Evolutionary conservation across 1,284 basidiomycete species (phyloP).

Genomic region (Laetiporus sulphureus): DNA sequence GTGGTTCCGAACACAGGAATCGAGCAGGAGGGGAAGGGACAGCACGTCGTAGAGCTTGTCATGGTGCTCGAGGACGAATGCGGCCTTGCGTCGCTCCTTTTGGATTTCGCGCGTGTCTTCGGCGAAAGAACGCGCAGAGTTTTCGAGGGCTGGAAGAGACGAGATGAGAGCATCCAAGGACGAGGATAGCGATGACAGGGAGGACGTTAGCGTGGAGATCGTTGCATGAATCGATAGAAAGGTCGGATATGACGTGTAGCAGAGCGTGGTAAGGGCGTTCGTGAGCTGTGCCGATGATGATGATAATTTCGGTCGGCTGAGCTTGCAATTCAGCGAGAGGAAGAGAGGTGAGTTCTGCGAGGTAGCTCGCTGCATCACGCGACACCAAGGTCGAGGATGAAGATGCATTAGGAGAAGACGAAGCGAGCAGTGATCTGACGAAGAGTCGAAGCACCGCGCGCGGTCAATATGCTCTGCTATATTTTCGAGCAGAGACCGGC

Average conservation of each 20-base stretch:
- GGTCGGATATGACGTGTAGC: conserved; percentile 82
- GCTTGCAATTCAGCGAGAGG: conserved; percentile 58
- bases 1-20: conserved; percentile 87
- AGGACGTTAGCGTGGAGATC: conserved; percentile 60
- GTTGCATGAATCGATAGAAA: conserved; percentile 79
- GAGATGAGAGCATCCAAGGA: conserved; percentile 65
- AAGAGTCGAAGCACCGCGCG: too few species aligned
- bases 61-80: conserved; percentile 81
- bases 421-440: conserved; percentile 6
- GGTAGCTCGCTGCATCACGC: conserved; percentile 36
- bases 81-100: conserved; percentile 63
- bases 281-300: conserved; percentile 81
- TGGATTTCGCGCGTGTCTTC: conserved; percentile 50
- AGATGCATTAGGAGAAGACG: conserved; percentile 1
- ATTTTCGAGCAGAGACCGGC: too few species aligned
- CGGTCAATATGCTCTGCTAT: too few species aligned
- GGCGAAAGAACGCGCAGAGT: conserved; percentile 60
- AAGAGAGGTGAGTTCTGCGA: conserved; percentile 58
- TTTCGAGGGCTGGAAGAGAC: conserved; percentile 68
- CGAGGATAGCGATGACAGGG: conserved; percentile 56
- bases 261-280: conserved; percentile 81
- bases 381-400: conserved; percentile 6
- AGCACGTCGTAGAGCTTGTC: conserved; percentile 88
- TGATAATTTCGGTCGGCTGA: conserved; percentile 68
- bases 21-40: conserved; percentile 84